These are phyloP conservation scores for Medicago ruthenica DNA, from an alignment of 306 rosid genomes.

Conservation along the genomic window DNA sequence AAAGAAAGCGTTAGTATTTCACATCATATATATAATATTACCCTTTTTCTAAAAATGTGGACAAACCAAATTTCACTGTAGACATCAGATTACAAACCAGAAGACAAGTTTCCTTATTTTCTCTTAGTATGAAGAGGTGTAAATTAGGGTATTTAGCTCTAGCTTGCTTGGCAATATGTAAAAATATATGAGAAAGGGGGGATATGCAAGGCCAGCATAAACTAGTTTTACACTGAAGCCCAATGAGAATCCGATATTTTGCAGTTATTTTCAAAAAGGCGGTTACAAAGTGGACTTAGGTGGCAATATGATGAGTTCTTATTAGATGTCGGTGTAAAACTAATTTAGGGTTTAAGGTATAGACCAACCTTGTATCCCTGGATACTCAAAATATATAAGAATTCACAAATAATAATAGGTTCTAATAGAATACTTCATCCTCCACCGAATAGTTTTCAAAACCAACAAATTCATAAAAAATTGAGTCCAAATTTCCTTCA, in stretches of 20 bases:
- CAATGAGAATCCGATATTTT: neutral
- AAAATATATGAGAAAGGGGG: neutral
- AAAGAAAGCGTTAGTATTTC: neutral
- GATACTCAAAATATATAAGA: neutral
- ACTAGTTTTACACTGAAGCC: neutral
- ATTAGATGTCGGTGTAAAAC: neutral
- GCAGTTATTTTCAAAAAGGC: neutral
- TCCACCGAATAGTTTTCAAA: neutral
- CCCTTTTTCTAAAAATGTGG: neutral
- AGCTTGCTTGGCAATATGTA: neutral
- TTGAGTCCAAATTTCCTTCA: neutral
- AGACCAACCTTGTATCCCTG: too few species aligned
- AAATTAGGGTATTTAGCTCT: slow-evolving; percentile 4
- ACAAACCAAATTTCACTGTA: neutral
- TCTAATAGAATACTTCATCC: neutral
- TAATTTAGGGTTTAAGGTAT: neutral
- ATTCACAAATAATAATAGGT: neutral
- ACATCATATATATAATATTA: neutral
- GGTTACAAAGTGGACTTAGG: neutral
- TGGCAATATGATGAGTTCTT: neutral
- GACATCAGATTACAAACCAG: neutral
- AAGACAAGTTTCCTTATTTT: neutral
- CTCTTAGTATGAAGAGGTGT: neutral
- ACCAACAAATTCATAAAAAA: slow-evolving; percentile 15
- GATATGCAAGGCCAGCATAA: neutral